Percentiles rank a stretch among this genome's conserved stretches.
phyloP scores from a whole-genome alignment of 2,329 filamentous ascomycete genomes.

The Calonectria henricotiae region DNA sequence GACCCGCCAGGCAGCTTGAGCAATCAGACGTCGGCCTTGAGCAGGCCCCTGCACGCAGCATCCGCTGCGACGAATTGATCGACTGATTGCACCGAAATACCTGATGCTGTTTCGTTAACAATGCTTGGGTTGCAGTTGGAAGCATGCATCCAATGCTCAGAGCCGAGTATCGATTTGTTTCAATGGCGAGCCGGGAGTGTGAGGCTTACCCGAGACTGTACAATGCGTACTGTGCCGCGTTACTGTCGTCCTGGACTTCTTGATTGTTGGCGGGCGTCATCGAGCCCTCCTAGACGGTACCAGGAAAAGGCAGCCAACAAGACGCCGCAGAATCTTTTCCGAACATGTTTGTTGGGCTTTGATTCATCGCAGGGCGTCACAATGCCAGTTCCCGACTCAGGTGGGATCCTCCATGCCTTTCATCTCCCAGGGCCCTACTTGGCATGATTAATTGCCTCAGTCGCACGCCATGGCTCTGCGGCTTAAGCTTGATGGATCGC shows the following conservation, averaged over 20 bases:
- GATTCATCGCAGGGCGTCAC: slow-evolving; percentile 19
- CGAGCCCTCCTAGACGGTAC: not conserved
- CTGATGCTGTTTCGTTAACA: slow-evolving; percentile 46
- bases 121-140: slow-evolving; percentile 37
- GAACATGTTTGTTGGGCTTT: slow-evolving; percentile 25
- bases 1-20: slow-evolving; percentile 46
- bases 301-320: slow-evolving; percentile 22
- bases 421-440: slow-evolving; percentile 24
- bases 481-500: slow-evolving; percentile 7
- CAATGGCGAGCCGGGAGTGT: slow-evolving; percentile 30
- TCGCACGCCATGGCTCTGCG: slow-evolving; percentile 11
- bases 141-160: slow-evolving; percentile 32
- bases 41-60: slow-evolving; percentile 42
- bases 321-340: slow-evolving; percentile 25
- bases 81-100: slow-evolving; percentile 51
- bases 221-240: slow-evolving; percentile 24
- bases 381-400: slow-evolving; percentile 29
- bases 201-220: slow-evolving; percentile 17
- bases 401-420: slow-evolving; percentile 29
- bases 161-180: slow-evolving; percentile 31
- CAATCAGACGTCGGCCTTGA: slow-evolving; percentile 46
- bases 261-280: not conserved
- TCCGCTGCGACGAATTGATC: slow-evolving; percentile 47
- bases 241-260: not conserved
- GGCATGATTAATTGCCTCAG: slow-evolving; percentile 38